Percentiles rank a stretch among this genome's conserved stretches.
Evolutionary conservation across 257 asterid species (phyloP).

Genomic region (Striga asiatica): DNA sequence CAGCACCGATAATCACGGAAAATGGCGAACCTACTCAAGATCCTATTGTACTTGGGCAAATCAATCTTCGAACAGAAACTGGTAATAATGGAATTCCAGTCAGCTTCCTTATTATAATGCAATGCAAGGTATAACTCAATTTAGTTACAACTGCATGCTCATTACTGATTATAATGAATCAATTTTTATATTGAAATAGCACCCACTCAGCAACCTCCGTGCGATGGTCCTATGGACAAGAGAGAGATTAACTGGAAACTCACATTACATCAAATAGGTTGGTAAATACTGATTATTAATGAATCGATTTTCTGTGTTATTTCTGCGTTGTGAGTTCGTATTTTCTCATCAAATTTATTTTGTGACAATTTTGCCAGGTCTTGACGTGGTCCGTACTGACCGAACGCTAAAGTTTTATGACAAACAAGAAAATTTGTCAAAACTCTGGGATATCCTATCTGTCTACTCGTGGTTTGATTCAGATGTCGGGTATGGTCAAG

Average conservation of each 20-base stretch:
- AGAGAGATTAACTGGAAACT: constrained; percentile 89
- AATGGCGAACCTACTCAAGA: constrained; percentile 75
- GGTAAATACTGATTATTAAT: no score
- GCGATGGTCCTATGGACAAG: constrained; percentile 37
- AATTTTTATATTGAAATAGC: constrained; percentile 16
- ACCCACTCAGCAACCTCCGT: no score
- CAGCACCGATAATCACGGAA: constrained; percentile 87
- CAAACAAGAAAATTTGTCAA: constrained; percentile 71
- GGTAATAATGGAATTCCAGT: constrained; percentile 26
- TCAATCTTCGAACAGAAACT: constrained; percentile 31
- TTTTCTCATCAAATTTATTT: constrained; percentile 2
- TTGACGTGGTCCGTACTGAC: constrained; percentile 89
- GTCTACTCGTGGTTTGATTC: constrained; percentile 83
- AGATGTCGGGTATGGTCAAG: constrained; percentile 95
- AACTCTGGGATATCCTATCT: constrained; percentile 89
- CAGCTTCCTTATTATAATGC: no score
- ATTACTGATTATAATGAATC: constrained; percentile 15
- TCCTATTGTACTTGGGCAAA: constrained; percentile 80
- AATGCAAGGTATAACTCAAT: no score
- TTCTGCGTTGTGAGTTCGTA: background rate
- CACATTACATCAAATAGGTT: constrained; percentile 91
- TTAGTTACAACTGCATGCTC: background rate
- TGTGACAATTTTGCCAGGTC: constrained; percentile 42
- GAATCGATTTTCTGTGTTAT: no score
- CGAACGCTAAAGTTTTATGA: constrained; percentile 72